Conservation (phyloP, 306 rosid species). For the Fragaria iinumae region DNA sequence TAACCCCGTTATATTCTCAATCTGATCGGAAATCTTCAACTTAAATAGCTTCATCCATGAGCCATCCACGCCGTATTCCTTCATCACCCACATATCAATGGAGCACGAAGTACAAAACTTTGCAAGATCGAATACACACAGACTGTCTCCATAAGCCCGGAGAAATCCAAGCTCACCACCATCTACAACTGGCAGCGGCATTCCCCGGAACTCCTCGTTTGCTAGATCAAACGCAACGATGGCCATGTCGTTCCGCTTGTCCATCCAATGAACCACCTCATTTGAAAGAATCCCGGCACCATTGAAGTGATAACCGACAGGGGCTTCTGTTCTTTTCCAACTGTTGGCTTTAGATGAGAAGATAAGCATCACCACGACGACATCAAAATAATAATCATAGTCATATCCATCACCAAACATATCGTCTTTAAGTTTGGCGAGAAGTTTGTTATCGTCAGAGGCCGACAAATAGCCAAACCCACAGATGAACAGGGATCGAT, state of each 20-base stretch:
- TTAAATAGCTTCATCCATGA: background rate
- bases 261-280: background rate
- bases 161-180: background rate
- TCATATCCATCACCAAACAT: too few relatives aligned
- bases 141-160: too few relatives aligned
- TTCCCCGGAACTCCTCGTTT: background rate
- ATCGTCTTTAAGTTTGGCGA: background rate
- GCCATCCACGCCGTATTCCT: background rate
- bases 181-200: too few relatives aligned
- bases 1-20: background rate
- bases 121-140: too few relatives aligned
- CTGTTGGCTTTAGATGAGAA: background rate
- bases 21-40: background rate
- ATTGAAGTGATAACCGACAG: background rate
- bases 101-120: too few relatives aligned
- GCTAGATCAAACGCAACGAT: background rate
- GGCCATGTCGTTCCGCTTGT: background rate
- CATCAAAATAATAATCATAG: too few relatives aligned
- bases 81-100: background rate
- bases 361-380: background rate
- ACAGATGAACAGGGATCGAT: background rate
- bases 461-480: constrained; percentile 3
- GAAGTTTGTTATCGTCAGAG: background rate
- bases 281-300: background rate
- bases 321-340: background rate